Evolutionary conservation across 352 stramenopile genomes (phyloP), one percentile per base, ranked within the genome.

Genomic region (Elongisporangium undulatum): DNA sequence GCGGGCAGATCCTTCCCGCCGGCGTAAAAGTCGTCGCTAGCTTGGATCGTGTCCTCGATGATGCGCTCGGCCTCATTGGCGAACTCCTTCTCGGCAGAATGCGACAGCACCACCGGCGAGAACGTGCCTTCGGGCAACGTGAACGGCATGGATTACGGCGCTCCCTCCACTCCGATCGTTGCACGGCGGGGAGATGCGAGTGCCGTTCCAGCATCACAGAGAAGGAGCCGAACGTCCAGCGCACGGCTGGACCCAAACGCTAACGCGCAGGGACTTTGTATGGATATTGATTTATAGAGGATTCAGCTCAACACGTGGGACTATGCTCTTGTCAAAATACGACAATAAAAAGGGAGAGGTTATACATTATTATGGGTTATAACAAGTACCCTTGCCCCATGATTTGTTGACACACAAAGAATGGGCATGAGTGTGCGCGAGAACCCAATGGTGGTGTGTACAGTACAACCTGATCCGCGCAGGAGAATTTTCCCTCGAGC

Each of bases 51-150:
- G 57, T 77, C 69, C 38, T 53, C 57, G 38, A 77, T 45, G 29
- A 77, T 56, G 21, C 63, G 60, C 41, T 68, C 51, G 41, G 68
- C 62, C 49, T 77, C 69, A 23, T 68, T 57, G 23, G 58, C 49
- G 23, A 77, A 56, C 62, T 60, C 61, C 12, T 59, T 53, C 57
- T 50, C 29, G 5, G 29, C 4, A 13, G 29, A 41, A 41, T 41
- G 9, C 29, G 29, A 41, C 29, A 41, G 29, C 8, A 41, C 56
- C 8, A 82, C 21, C 48, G 51, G 49, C 26, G 68, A 61, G 57
- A 85, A 77, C 9, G 70, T 61, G 21, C 72, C 62, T 16, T 66
- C 55, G 22, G 76, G 71, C 22, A 85, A 58, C 38, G 61, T 74
- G 59, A 85, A 79, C 59, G 77, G 77, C 70, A 78, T 85, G 21